phyloP scores from a whole-genome alignment of 805 yeast species.

The Schwanniomyces vanrijiae region DNA sequence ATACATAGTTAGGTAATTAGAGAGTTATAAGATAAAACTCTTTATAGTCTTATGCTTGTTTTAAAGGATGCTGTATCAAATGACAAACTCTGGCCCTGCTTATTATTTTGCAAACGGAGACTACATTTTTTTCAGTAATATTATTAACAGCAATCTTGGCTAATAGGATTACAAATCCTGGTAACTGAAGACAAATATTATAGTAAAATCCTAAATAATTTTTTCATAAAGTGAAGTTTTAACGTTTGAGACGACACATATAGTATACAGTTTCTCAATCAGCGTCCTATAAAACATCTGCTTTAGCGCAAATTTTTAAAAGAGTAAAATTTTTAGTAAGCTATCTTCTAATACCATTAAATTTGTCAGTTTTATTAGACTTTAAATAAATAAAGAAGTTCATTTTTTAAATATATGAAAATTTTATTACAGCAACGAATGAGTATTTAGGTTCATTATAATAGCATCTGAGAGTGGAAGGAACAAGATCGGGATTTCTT shows the following conservation, averaged over 20 bases:
- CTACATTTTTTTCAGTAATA: slow-evolving; percentile 11
- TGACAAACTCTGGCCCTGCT: slow-evolving; percentile 31
- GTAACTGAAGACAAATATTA: slow-evolving; percentile 1
- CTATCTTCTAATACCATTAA: slow-evolving; percentile 3
- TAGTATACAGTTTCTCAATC: slow-evolving; percentile 22
- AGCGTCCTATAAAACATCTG: slow-evolving; percentile 36
- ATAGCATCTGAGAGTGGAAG: too few relatives aligned
- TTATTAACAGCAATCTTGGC: slow-evolving; percentile 26
- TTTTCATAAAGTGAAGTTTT: slow-evolving; percentile 17
- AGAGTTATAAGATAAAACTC: slow-evolving; percentile 25
- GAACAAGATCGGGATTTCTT: too few relatives aligned
- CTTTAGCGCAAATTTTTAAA: slow-evolving; percentile 18
- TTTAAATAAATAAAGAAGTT: slow-evolving; percentile 3
- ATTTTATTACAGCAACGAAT: too few relatives aligned
- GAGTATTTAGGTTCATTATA: too few relatives aligned
- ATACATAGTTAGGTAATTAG: slow-evolving; percentile 27
- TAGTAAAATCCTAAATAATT: slow-evolving; percentile 2
- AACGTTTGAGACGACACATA: slow-evolving; percentile 28
- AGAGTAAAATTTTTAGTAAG: not conserved
- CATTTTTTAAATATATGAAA: not conserved
- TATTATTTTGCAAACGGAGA: slow-evolving; percentile 25
- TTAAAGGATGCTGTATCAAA: slow-evolving; percentile 21
- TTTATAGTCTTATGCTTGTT: slow-evolving; percentile 12
- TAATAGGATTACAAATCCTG: slow-evolving; percentile 8
- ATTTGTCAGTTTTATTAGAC: slow-evolving; percentile 5